A percentile compares a stretch with the other conserved stretches of the same genome.
Evolutionary conservation across 2,329 filamentous ascomycete species (phyloP).

Genomic region (Ilyonectria mors-panacis): DNA sequence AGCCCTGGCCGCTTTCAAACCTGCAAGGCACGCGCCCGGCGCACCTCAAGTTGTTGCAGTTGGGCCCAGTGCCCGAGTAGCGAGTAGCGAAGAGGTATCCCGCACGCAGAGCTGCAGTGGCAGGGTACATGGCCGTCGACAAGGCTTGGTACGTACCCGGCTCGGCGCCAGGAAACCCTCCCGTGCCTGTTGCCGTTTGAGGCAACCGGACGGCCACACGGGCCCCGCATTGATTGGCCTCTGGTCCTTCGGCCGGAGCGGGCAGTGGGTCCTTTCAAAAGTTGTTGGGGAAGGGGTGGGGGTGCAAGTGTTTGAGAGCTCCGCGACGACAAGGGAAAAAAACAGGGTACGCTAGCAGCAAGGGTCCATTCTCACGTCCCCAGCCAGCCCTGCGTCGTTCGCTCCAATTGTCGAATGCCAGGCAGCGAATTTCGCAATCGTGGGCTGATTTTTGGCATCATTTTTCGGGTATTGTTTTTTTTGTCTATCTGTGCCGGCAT

Average conservation of each 20-base stretch:
- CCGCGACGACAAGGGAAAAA: slow-evolving; percentile 36
- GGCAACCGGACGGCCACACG: slow-evolving; percentile 22
- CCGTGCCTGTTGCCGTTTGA: slow-evolving; percentile 30
- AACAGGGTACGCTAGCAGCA: slow-evolving; percentile 27
- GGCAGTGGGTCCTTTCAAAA: slow-evolving; percentile 36
- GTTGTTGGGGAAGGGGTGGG: slow-evolving; percentile 52
- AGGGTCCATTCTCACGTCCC: slow-evolving; percentile 29
- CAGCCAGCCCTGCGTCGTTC: slow-evolving; percentile 7
- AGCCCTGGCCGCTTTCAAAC: slow-evolving; percentile 1
- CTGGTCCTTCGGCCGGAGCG: slow-evolving; percentile 11
- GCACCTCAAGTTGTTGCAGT: slow-evolving; percentile 7
- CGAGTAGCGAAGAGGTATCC: slow-evolving; percentile 2
- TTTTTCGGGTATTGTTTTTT: slow-evolving; percentile 26
- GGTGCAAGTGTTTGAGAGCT: slow-evolving; percentile 46
- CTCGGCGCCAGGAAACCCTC: slow-evolving; percentile 11
- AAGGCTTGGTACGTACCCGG: slow-evolving; percentile 16
- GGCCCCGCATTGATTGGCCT: slow-evolving; percentile 40
- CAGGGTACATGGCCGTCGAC: slow-evolving; percentile 20
- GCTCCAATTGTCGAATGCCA: slow-evolving; percentile 40
- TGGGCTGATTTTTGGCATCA: slow-evolving; percentile 46
- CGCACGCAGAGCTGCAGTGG: not conserved
- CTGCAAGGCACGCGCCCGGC: slow-evolving; percentile 28
- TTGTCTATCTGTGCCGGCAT: slow-evolving; percentile 30
- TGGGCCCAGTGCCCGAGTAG: not conserved
- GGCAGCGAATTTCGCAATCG: slow-evolving; percentile 40